Evolutionary conservation across 768 basidiomycete species (phyloP).

Genomic region (Trametes cinnabarina): DNA sequence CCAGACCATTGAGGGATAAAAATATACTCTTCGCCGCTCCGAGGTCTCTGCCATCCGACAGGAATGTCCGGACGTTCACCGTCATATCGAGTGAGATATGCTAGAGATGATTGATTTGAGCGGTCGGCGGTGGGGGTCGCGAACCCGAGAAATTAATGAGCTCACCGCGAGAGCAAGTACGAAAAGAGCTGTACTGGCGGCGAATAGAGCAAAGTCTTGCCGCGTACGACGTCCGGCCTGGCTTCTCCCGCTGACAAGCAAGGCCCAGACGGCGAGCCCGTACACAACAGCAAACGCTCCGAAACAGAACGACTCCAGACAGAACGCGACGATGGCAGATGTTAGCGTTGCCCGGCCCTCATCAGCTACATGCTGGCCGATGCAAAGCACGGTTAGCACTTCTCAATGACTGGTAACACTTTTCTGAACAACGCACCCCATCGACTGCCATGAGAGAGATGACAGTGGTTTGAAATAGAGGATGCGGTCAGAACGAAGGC

Average conservation of each 20-base stretch:
- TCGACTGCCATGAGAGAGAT: no score
- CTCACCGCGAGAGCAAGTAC: neutral
- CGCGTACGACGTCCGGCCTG: neutral
- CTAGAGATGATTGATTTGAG: neutral
- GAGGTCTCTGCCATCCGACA: neutral
- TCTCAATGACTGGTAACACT: no score
- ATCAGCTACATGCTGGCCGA: no score
- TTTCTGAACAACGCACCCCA: no score
- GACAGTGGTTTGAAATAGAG: no score
- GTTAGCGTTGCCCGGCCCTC: no score
- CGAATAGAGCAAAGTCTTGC: neutral
- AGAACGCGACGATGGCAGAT: neutral
- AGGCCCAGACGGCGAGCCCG: slow-evolving; percentile 3
- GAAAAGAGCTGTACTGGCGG: slow-evolving; percentile 8
- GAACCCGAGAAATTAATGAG: no score
- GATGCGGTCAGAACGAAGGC: no score
- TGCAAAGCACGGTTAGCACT: no score
- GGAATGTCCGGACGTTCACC: neutral
- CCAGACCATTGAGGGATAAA: neutral
- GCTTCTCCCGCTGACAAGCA: neutral
- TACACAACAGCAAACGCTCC: slow-evolving; percentile 1
- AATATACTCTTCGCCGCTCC: neutral
- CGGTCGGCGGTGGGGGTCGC: no score
- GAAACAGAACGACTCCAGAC: slow-evolving; percentile 6
- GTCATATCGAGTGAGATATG: neutral